Evolutionary conservation across 2,329 filamentous ascomycete species (phyloP).

Genomic region (Diplodia intermedia): DNA sequence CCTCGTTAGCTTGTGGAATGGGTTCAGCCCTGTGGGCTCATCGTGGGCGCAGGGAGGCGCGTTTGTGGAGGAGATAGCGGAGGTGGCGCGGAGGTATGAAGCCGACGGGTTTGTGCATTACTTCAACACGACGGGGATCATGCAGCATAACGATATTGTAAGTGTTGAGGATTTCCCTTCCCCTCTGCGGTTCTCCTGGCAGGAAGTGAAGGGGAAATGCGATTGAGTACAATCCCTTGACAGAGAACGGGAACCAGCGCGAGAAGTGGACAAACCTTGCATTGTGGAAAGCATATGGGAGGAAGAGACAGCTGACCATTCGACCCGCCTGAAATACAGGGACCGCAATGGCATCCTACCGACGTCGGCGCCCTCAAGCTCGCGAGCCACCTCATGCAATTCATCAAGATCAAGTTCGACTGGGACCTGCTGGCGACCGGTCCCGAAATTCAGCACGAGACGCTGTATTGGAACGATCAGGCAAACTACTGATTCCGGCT

Average conservation of each 20-base stretch:
- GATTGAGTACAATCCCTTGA: too few species aligned
- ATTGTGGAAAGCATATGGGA: background rate
- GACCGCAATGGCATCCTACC: constrained; percentile 65
- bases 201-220: too few species aligned
- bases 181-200: too few species aligned
- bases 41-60: constrained; percentile 57
- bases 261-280: too few species aligned
- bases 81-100: constrained; percentile 61
- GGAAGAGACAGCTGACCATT: background rate
- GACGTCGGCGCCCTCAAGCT: constrained; percentile 68
- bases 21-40: constrained; percentile 60
- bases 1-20: constrained; percentile 60
- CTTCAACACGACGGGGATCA: constrained; percentile 66
- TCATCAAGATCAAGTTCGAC: constrained; percentile 61
- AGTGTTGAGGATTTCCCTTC: background rate
- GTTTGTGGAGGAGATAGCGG: constrained; percentile 59
- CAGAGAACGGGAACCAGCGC: background rate
- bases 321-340: constrained; percentile 34
- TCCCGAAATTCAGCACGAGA: constrained; percentile 57
- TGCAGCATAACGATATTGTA: constrained; percentile 67
- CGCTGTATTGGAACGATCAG: constrained; percentile 40
- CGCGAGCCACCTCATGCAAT: constrained; percentile 66
- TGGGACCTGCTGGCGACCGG: constrained; percentile 64
- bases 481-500: constrained; percentile 15
- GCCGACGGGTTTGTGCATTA: constrained; percentile 63